Base-by-base conservation (phyloP, 2,329 filamentous ascomycete genomes). In the Sphaceloma murrayae region DNA sequence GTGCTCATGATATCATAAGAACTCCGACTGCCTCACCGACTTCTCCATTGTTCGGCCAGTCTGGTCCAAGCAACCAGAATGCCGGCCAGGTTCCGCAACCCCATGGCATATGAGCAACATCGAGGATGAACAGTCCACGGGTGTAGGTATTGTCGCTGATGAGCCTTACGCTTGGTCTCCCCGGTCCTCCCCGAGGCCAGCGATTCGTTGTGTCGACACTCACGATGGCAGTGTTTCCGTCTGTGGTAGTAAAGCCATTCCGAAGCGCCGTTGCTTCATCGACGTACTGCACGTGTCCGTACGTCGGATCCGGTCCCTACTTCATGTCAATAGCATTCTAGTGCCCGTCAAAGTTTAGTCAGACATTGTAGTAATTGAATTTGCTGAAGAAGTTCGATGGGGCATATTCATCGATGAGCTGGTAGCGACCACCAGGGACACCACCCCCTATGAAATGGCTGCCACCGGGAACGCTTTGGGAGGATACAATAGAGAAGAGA, bases 61-160 rank as follows among this genome's bases (percentile, higher is more conserved):
- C 68, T 10, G 79, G 79, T n/a, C 62, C 63, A 14, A 62, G 49
- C 3, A 62, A 56, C 64, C 64, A 67, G 44, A 62, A 63, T 1
- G 62, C 61, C 2, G 64, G 64, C 64, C 64, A 67, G 8, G 60
- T 62, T 6, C 62, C 62, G 51, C 60, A 63, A 3, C 59, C 58
- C 19, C 46, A 54, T 0, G 63, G 62, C 57, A 64, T 63, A 46
- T 65, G 62, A 5, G 48, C 52, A 6, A 62, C 46, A 45, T 65
- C 61, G 16, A 64, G 51, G 26, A 65, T 53, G 52, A 65, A 65
- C 1, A 65, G 52, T 6, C 62, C 63, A 46, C 60, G 56, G 5
- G 52, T 59, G 48, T 64, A 66, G 14, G 53, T 55, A 24, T 62
- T 63, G 49, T 61, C 56, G 46, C 56, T 61, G 43, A 56, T 51